phyloP scores from a whole-genome alignment of 345 rosid species.

The Mallotus nudiflorus region DNA sequence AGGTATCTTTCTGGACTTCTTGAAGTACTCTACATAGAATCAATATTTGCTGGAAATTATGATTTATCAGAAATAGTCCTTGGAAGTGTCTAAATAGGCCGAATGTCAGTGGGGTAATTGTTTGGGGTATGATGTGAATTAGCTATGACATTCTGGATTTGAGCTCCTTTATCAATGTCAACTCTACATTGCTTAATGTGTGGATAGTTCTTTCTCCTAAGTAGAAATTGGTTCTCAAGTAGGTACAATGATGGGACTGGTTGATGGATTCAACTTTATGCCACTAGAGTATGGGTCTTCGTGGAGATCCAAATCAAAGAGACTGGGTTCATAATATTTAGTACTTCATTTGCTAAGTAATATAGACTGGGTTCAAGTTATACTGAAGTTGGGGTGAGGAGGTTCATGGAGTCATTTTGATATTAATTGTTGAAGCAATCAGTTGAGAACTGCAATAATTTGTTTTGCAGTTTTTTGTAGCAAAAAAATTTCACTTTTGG shows the following conservation, averaged over 20 bases:
- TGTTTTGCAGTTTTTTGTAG: not conserved
- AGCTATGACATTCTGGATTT: not conserved
- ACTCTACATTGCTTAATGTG: not conserved
- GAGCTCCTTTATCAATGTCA: not conserved
- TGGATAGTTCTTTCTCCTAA: no score
- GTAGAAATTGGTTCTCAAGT: not conserved
- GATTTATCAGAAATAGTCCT: not conserved
- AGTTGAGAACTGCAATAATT: no score
- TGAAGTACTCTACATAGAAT: not conserved
- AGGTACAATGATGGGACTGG: not conserved
- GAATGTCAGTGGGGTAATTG: not conserved
- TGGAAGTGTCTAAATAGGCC: not conserved
- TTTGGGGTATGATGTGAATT: not conserved
- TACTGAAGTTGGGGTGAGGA: not conserved
- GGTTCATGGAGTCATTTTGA: not conserved
- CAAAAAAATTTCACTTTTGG: not conserved
- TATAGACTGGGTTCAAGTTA: no score
- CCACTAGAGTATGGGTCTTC: no score
- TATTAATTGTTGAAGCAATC: no score
- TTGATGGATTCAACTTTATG: no score
- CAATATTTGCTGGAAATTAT: not conserved
- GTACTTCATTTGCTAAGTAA: not conserved
- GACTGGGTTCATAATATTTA: no score
- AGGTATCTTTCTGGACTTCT: constrained; percentile 47
- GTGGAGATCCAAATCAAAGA: not conserved